phyloP scores from a whole-genome alignment of 2,329 filamentous ascomycete genomes.

The Penicillium hordei region DNA sequence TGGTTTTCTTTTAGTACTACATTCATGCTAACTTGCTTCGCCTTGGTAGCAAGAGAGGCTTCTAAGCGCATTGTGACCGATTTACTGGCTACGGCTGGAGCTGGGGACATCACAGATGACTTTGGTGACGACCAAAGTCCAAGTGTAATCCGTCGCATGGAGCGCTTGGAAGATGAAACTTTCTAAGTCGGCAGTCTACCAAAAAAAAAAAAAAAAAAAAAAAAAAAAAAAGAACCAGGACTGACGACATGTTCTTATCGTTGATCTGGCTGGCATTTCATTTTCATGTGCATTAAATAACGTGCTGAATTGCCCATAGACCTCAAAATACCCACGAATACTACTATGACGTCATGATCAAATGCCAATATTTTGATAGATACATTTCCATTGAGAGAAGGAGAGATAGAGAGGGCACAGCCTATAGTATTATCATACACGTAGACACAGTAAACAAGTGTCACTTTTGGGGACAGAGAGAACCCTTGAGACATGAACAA shows the following conservation, averaged over 20 bases:
- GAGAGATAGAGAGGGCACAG: background rate
- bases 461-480: conserved; percentile 12
- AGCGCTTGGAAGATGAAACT: conserved; percentile 48
- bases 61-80: conserved; percentile 52
- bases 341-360: background rate
- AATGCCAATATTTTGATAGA: background rate
- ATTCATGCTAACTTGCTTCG: background rate
- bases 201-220: no score
- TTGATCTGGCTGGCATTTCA: background rate
- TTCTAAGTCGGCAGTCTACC: conserved; percentile 35
- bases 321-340: background rate
- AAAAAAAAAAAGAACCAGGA: no score
- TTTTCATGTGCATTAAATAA: background rate
- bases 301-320: background rate
- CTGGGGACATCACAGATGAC: conserved; percentile 41
- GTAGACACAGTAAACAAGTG: conserved; percentile 4
- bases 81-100: conserved; percentile 48
- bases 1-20: background rate
- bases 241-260: background rate
- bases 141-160: conserved; percentile 45
- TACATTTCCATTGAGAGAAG: conserved; percentile 17
- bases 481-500: conserved; percentile 2
- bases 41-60: conserved; percentile 47
- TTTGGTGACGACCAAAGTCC: conserved; percentile 44
- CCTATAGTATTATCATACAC: conserved; percentile 20